A percentile compares a stretch with the other conserved stretches of the same genome.
Conservation (phyloP, 1,284 basidiomycete species). For the Xerocomus minutiporus region DNA sequence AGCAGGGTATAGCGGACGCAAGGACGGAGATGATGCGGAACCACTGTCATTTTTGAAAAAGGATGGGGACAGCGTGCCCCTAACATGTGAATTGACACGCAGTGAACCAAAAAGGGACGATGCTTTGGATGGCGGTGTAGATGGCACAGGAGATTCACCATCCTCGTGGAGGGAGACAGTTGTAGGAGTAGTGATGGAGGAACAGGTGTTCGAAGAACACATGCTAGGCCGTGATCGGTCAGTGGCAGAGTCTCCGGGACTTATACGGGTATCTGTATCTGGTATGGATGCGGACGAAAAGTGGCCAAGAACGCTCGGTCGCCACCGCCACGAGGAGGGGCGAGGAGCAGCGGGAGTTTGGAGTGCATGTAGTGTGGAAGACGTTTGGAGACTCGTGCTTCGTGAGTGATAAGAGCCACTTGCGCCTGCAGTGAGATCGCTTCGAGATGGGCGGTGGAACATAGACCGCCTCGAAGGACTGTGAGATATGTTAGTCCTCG, state of each 20-base stretch:
- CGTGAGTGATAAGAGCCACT: slow-evolving; percentile 38
- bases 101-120: slow-evolving; percentile 45
- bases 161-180: slow-evolving; percentile 31
- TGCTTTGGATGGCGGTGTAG: slow-evolving; percentile 42
- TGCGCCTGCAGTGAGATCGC: slow-evolving; percentile 31
- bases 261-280: slow-evolving; percentile 36
- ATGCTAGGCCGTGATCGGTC: slow-evolving; percentile 61
- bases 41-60: slow-evolving; percentile 27
- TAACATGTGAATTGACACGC: slow-evolving; percentile 39
- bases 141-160: slow-evolving; percentile 33
- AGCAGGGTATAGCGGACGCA: slow-evolving; percentile 38
- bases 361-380: slow-evolving; percentile 18
- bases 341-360: slow-evolving; percentile 19
- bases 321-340: slow-evolving; percentile 43
- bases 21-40: slow-evolving; percentile 33
- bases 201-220: slow-evolving; percentile 58
- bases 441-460: slow-evolving; percentile 40
- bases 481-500: slow-evolving; percentile 33
- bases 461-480: slow-evolving; percentile 42
- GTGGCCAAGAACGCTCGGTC: slow-evolving; percentile 58
- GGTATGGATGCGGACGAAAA: slow-evolving; percentile 44
- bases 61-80: slow-evolving; percentile 28
- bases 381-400: slow-evolving; percentile 41
- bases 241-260: slow-evolving; percentile 37
- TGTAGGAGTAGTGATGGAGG: slow-evolving; percentile 43